Conservation (phyloP, 1,284 basidiomycete species). For the Schizophyllum amplum region DNA sequence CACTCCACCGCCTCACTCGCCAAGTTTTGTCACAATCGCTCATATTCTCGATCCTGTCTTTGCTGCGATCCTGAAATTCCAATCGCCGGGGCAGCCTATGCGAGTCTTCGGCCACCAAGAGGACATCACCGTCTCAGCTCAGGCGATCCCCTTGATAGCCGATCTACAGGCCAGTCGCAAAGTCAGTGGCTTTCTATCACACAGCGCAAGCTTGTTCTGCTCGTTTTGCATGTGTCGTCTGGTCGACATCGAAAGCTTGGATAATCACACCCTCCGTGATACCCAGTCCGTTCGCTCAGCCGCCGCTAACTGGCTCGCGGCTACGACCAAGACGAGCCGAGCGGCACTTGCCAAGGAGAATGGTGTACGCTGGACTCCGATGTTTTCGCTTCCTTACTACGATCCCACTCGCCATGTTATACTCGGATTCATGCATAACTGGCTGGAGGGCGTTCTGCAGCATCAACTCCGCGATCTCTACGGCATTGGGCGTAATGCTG, state of each 20-base stretch:
- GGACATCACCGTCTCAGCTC: constrained; percentile 15
- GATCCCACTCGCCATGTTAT: constrained; percentile 23
- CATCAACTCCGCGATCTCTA: constrained; percentile 19
- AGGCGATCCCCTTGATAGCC: constrained; percentile 18
- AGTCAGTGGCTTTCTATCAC: constrained; percentile 17
- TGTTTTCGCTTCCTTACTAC: constrained; percentile 19
- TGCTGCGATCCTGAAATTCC: no score
- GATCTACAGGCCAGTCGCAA: constrained; percentile 24
- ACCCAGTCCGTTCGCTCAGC: no score
- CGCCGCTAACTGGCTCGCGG: constrained; percentile 5
- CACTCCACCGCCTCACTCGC: constrained; percentile 15
- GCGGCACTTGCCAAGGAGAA: constrained; percentile 5
- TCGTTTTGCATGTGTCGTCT: constrained; percentile 18
- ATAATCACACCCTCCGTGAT: no score
- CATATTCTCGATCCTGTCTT: constrained; percentile 3
- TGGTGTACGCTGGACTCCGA: constrained; percentile 22
- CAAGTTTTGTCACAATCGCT: constrained; percentile 11
- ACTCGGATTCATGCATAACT: constrained; percentile 27
- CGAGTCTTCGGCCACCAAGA: constrained; percentile 11
- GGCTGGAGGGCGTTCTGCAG: constrained; percentile 23
- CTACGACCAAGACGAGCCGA: constrained; percentile 4
- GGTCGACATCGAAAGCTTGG: no score
- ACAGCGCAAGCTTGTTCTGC: constrained; percentile 17
- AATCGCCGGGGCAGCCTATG: no score
- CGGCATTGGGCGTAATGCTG: constrained; percentile 19